Evolutionary conservation across 352 stramenopile species (phyloP).

Genomic region (Phytophthora citrophthora): DNA sequence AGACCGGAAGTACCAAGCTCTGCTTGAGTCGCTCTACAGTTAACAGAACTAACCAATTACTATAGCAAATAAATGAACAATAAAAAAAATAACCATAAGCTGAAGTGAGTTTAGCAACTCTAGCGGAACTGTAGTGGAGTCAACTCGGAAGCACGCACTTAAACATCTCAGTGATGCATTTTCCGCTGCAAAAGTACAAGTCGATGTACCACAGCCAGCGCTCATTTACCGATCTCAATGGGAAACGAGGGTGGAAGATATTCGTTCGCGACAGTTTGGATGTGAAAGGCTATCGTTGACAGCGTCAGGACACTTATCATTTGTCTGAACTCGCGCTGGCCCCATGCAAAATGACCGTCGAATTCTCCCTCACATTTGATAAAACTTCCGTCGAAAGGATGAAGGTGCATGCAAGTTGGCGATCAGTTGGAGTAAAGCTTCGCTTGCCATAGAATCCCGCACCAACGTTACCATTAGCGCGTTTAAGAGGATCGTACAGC

Average conservation of each 20-base stretch:
- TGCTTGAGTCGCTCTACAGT: conserved; percentile 80
- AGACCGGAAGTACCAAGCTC: conserved; percentile 73
- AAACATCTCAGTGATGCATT: too few relatives aligned
- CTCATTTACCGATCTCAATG: conserved; percentile 18
- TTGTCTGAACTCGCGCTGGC: conserved; percentile 23
- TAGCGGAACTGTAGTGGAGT: too few relatives aligned
- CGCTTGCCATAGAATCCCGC: background rate
- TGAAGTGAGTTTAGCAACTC: too few relatives aligned
- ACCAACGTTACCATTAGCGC: background rate
- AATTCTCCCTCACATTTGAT: conserved; percentile 10
- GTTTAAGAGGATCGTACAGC: conserved; percentile 3
- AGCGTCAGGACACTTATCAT: conserved; percentile 17
- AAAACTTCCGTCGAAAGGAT: background rate
- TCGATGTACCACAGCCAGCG: conserved; percentile 11
- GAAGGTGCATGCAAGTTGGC: background rate
- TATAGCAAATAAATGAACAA: conserved; percentile 27
- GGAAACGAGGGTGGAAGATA: conserved; percentile 16
- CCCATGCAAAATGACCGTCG: conserved; percentile 1
- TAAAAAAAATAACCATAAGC: conserved; percentile 10
- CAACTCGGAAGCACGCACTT: too few relatives aligned
- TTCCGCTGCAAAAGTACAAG: background rate
- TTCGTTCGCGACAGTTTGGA: conserved; percentile 7
- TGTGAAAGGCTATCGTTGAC: conserved; percentile 8
- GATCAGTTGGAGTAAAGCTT: background rate
- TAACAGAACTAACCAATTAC: conserved; percentile 37